Percentiles rank a stretch among this genome's conserved stretches.
phyloP scores from a whole-genome alignment of 2,329 filamentous ascomycete species.

The Diaporthe citriasiana region DNA sequence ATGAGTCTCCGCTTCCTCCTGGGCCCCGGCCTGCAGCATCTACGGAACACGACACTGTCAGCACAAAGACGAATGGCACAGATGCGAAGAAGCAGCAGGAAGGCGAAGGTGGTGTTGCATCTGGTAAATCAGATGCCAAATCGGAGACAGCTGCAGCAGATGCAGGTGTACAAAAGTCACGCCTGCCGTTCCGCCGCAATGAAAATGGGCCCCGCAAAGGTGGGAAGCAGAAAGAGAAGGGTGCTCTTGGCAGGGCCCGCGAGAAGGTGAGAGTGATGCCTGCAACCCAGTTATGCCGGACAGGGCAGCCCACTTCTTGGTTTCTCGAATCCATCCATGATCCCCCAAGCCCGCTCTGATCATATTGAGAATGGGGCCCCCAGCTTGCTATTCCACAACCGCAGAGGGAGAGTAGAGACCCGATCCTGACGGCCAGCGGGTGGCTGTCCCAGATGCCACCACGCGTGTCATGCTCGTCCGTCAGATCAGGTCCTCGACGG shows the following conservation, averaged over 20 bases:
- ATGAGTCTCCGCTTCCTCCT: not conserved
- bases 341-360: conserved; percentile 22
- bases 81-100: conserved; percentile 2
- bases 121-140: not conserved
- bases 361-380: conserved; percentile 11
- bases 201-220: conserved; percentile 21
- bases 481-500: conserved; percentile 31
- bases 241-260: conserved; percentile 3
- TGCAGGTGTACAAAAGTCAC: conserved; percentile 4
- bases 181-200: conserved; percentile 17
- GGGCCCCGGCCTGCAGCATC: conserved; percentile 12
- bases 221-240: conserved; percentile 28
- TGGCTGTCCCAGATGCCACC: not conserved
- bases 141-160: conserved; percentile 17
- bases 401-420: not conserved
- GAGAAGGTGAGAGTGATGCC: conserved; percentile 38
- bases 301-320: conserved; percentile 21
- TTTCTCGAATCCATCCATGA: conserved; percentile 27
- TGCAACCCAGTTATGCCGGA: not conserved
- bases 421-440: conserved; percentile 29
- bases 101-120: not conserved
- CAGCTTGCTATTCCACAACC: not conserved
- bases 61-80: not conserved
- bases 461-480: conserved; percentile 25
- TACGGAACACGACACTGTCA: conserved; percentile 5